Evolutionary conservation across 768 basidiomycete species (phyloP), one percentile per base, ranked within the genome.

Genomic region (Trametes punicea): DNA sequence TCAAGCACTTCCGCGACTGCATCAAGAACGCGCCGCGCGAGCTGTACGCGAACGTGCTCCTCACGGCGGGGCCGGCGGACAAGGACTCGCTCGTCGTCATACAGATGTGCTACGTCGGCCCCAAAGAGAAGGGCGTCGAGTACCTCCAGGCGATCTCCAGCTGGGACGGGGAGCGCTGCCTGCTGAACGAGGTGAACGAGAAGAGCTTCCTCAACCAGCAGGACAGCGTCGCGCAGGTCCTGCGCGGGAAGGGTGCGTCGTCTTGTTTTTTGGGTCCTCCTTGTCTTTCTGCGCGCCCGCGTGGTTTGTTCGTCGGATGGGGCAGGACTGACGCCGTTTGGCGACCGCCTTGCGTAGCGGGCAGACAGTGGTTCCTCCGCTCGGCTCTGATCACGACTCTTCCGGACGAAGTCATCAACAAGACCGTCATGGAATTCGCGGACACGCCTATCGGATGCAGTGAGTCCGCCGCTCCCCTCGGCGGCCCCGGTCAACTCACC

Each of bases 1-100:
- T 97, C 67, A 87, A 85, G 61, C 94, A 96, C 71, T 92, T 93
- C 74, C 84, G 94, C 23, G 94, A 97, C 69, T 94, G 92, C 65
- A 81, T 95, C 74, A 95, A 95, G 67, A 84, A 85, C 36, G 89
- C 90, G 11, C 91, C 93, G 1, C 81, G 88, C 9, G 87, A 92
- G 64, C 80, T 95, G 16, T 97, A 97, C 68, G 88, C 90, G 33
- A 96, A 95, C 66, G 82, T 93, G 30, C 81, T 96, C 51, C 79
- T 96, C 52, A 96, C 94, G 2, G 93, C 94, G 0, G 93, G 94
- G 6, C 92, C 93, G 4, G 84, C 82, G 9, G 84, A 84, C 46
- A 81, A 88, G 62, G 89, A 90, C 61, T 93, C 90, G 15, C 82
- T 97, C 40, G 81, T 93, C 56, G 90, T 95, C 33, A 83, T 97